Evolutionary conservation across 2,329 filamentous ascomycete species (phyloP).

Genomic region (Claviceps capensis): DNA sequence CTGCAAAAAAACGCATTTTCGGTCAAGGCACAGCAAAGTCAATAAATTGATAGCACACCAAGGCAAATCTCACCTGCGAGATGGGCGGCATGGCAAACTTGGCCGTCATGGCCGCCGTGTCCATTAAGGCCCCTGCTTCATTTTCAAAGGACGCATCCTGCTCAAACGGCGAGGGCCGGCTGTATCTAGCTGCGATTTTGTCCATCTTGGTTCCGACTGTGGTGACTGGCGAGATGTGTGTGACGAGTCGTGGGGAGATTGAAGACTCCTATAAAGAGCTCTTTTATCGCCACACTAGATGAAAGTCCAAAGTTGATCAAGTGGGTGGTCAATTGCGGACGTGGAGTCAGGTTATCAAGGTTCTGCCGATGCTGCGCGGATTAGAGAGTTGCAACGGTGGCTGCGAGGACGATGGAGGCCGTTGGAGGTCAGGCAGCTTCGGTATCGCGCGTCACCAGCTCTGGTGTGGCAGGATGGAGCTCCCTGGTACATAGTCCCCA

Average conservation of each 20-base stretch:
- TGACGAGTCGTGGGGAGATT: not conserved
- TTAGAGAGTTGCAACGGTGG: too few species aligned
- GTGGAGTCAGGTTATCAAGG: too few species aligned
- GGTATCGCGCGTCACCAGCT: conserved; percentile 27
- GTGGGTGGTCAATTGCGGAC: too few species aligned
- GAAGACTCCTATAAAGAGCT: too few species aligned
- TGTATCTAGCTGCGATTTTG: conserved; percentile 84
- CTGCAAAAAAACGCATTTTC: too few species aligned
- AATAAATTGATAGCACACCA: too few species aligned
- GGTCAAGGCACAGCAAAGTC: too few species aligned
- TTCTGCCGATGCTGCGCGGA: too few species aligned
- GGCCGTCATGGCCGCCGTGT: conserved; percentile 64
- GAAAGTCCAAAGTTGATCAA: too few species aligned
- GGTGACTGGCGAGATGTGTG: not conserved
- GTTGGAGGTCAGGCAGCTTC: conserved; percentile 27
- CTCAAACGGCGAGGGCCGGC: conserved; percentile 54
- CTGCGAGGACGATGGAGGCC: not conserved
- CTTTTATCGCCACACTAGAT: too few species aligned
- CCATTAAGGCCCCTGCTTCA: conserved; percentile 60
- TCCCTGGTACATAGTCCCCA: not conserved
- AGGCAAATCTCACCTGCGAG: conserved; percentile 48
- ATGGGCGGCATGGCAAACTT: conserved; percentile 93
- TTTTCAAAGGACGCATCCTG: conserved; percentile 57
- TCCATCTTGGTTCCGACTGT: conserved; percentile 49
- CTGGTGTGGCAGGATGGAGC: not conserved